These are phyloP conservation scores for Phycomyces blakesleeanus DNA, from an alignment of 192 early-diverging fungal genomes.

Conservation along the genomic window DNA sequence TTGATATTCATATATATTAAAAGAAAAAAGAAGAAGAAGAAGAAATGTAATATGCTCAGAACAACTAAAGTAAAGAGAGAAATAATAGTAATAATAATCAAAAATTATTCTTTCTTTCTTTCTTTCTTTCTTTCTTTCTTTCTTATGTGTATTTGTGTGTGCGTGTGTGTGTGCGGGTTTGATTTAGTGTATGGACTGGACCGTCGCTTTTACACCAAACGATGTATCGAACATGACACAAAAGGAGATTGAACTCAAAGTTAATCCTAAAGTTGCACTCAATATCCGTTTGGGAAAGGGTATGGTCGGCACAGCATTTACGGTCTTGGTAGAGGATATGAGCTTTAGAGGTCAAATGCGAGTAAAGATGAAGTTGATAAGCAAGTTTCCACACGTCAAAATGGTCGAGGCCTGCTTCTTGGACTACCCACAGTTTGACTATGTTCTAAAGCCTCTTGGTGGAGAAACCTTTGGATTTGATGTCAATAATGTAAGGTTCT, in stretches of 20 bases:
- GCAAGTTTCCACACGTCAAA: constrained; percentile 70
- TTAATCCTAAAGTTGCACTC: constrained; percentile 72
- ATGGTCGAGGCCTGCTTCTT: constrained; percentile 68
- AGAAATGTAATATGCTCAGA: no score
- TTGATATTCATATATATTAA: no score
- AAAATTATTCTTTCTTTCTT: no score
- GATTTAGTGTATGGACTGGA: constrained; percentile 67
- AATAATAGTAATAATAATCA: no score
- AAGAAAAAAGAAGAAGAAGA: no score
- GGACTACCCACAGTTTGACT: constrained; percentile 71
- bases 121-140: no score
- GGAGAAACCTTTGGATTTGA: constrained; percentile 68
- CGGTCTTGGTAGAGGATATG: constrained; percentile 72
- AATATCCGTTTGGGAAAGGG: constrained; percentile 76
- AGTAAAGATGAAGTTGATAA: constrained; percentile 68
- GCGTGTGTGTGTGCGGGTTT: not conserved
- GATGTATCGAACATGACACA: constrained; percentile 56
- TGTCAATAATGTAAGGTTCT: constrained; percentile 64
- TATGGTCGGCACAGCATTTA: constrained; percentile 67
- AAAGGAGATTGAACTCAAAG: constrained; percentile 45
- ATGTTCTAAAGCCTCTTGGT: constrained; percentile 73
- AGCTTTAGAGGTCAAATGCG: constrained; percentile 66
- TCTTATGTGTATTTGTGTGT: not conserved
- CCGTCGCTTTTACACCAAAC: constrained; percentile 66
- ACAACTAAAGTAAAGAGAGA: no score